Conservation (phyloP, 2,329 filamentous ascomycete genomes). For the Davidsoniella eucalypti region DNA sequence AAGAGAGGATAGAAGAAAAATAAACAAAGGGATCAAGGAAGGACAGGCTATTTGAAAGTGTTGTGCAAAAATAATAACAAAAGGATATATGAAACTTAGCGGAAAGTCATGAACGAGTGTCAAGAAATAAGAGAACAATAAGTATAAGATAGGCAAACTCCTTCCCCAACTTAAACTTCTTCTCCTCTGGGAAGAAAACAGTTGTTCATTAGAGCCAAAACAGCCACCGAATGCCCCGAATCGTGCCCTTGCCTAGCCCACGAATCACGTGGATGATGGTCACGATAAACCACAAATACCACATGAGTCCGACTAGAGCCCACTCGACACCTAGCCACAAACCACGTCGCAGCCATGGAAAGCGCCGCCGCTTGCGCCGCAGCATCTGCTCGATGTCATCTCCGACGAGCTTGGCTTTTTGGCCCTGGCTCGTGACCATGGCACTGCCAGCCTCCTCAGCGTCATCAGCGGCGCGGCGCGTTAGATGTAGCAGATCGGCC, state of each 20-base stretch:
- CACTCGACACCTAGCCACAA: slow-evolving; percentile 79
- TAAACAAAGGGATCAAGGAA: background rate
- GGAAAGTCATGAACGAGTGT: background rate
- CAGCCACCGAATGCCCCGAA: slow-evolving; percentile 57
- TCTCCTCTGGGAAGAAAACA: no score
- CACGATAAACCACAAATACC: slow-evolving; percentile 85
- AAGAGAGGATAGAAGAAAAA: background rate
- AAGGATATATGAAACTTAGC: background rate
- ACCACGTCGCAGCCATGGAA: slow-evolving; percentile 58
- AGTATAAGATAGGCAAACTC: background rate
- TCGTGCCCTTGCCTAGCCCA: slow-evolving; percentile 42
- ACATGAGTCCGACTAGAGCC: slow-evolving; percentile 76
- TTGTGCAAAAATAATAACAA: background rate
- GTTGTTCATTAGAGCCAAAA: slow-evolving; percentile 48
- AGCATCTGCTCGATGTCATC: slow-evolving; percentile 67
- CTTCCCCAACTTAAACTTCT: background rate
- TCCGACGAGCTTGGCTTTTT: slow-evolving; percentile 64
- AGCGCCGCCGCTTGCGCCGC: slow-evolving; percentile 45
- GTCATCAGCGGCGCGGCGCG: slow-evolving; percentile 55
- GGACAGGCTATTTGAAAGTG: background rate
- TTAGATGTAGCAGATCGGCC: slow-evolving; percentile 40
- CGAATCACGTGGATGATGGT: slow-evolving; percentile 53
- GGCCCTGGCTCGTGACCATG: slow-evolving; percentile 57
- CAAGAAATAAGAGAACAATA: background rate
- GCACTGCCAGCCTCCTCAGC: slow-evolving; percentile 66